Evolutionary conservation across 768 basidiomycete species (phyloP), one percentile per base, ranked within the genome.

Genomic region (Amanita thiersii): DNA sequence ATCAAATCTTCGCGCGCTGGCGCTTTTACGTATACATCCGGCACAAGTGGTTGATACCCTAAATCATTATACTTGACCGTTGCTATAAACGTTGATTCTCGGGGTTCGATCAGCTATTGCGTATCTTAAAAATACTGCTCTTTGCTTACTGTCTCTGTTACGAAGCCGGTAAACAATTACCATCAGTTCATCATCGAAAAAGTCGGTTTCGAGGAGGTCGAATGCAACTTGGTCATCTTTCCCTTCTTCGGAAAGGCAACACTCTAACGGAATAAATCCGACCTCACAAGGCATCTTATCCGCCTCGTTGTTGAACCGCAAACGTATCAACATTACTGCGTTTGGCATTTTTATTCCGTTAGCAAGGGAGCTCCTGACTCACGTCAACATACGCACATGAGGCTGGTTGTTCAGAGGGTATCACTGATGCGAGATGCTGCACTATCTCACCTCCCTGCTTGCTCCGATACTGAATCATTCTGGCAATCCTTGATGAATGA

Each of bases 161-260:
- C 63, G 63, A 55, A 60, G 57, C 57, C 72, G 75, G 62, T 75
- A 81, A 46, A 85, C 70, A 47, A 86, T 64, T 50, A 86, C 69
- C 46, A 86, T 56, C 52, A 58, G 65, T 56, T 79, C 73, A 50
- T 86, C 80, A 64, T 89, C 86, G 58, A 90, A 86, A 62, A 88
- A 88, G 42, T 86, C 81, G 31, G 65, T 70, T 52, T 81, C 80
- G 55, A 86, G 56, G 33, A 86, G 50, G 45, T 79, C 69, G 52
- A 79, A 57, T 50, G 66, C 63, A 41, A 45, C 53, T 49, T 51
- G 50, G 33, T 49, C 62, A 46, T 59, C 65, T 57, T 65, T 56
- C 49, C 55, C 50, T 29, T 53, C 56, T 61, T 64, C 68, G 74
- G 50, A 67, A 64, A 53, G 83, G 51, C 54, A 72, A 75, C 53